Evolutionary conservation across 2,329 filamentous ascomycete genomes (phyloP), one percentile per base, ranked within the genome.

Genomic region (Aspergillus sp.): DNA sequence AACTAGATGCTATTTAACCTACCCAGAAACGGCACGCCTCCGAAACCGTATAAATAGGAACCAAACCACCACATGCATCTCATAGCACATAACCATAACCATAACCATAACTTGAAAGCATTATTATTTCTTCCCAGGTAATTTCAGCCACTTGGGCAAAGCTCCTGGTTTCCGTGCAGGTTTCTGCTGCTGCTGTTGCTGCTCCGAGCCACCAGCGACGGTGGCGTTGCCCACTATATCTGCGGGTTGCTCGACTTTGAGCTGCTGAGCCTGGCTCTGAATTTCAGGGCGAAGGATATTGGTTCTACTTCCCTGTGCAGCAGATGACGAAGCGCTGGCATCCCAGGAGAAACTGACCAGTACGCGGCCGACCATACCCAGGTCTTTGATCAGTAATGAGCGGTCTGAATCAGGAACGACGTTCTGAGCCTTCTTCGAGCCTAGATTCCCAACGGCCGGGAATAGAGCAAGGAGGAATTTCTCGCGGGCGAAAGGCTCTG

Each of bases 291-390:
- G 83, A 47, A 93, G 66, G 44, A 86, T 80, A 10, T 77, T 71
- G 27, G 68, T 69, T 29, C 55, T 58, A 42, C 75, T 75, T 49
- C 59, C 59, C 34, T 82, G 73, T 4, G 75, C 77, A 7, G 75
- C 69, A 1, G 70, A 58, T 26, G 30, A 9, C n/a, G 77, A 73
- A 1, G 82, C 85, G 34, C 66, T 73, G 41, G 83, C 77, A 19
- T 81, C 79, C 86, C 88, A 94, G 1, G 81, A 69, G 50, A 94
- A 78, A 49, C 84, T 91, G 39, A 96, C 72, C 6, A 94, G 72
- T 30, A 90, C 82, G 32, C 81, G 77, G 5, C 82, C 82, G 3
- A 75, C 77, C 52, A 96, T 78, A 9, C 82, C 80, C 55, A 94
- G 77, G 47, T 83, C 81, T 44, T 77, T 74, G 48, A 96, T 86